Base-by-base conservation (phyloP, 2,329 filamentous ascomycete genomes). In the Cercospora citrullina region DNA sequence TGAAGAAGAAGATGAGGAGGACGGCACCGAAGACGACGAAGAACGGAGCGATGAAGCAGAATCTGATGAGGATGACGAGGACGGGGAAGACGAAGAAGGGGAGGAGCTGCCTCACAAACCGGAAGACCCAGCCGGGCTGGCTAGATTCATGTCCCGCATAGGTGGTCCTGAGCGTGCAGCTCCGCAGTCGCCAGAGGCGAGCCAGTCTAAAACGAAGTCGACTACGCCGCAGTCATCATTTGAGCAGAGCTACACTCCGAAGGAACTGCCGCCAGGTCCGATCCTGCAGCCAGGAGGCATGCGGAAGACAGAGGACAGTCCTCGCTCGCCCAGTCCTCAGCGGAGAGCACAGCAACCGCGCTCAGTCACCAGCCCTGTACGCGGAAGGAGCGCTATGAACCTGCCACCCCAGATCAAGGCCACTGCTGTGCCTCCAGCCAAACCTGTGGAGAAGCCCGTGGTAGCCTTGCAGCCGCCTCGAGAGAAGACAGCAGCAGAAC, bases 301-400 rank as follows among this genome's bases (percentile, higher is more conserved):
- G 33, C 55, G 68, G 61, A 60, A 58, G 66, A 30, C 63, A 64
- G 53, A 66, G 28, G 59, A 69, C 45, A 89, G 87, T 71, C 89
- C 90, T 58, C 87, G 90, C 39, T 92, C 91, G 9, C 90, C 91
- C 1, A 93, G 91, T 71, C 91, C 91, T 30, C 67, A 68, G 23
- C 63, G 67, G n/a, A 64, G 64, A 57, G 36, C 63, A 12, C 59
- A 61, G 26, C 63, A 63, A 1, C 80, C 91, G 28, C 87, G 90
- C 36, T 82, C 84, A n/a, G 76, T 78, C 63, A 84, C 86, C 48
- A 79, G 88, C 31, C 87, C 76, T 48, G 68, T 75, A 6, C 66
- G 66, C 10, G 64, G 55, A 16, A 68, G 53, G 58, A 69, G 57
- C 60, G 63, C 36, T 36, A 64, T 58, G 61, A 65, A 14, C 4